A percentile compares a stretch with the other conserved stretches of the same genome.
These are phyloP conservation scores for Stagonosporopsis vannaccii DNA, from an alignment of 2,329 filamentous ascomycete species.

Conservation along the genomic window DNA sequence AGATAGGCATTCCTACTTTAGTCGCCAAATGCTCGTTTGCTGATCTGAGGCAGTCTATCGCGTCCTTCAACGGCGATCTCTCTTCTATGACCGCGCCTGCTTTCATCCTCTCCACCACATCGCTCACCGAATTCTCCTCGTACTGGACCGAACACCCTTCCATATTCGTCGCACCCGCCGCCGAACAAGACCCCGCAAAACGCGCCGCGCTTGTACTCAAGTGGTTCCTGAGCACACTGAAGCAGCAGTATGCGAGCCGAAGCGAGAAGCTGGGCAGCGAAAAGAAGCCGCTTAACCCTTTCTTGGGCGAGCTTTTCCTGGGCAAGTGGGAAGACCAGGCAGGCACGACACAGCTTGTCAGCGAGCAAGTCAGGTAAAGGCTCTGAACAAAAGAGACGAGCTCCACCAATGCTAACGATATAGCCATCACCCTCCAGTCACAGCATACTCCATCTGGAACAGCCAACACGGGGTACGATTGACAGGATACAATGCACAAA, in stretches of 20 bases:
- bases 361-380: slow-evolving; percentile 83
- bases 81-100: slow-evolving; percentile 64
- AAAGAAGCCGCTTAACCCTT: slow-evolving; percentile 98
- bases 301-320: slow-evolving; percentile 92
- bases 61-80: slow-evolving; percentile 64
- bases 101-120: slow-evolving; percentile 63
- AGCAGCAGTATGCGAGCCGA: slow-evolving; percentile 78
- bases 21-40: slow-evolving; percentile 4
- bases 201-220: slow-evolving; percentile 87
- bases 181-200: slow-evolving; percentile 80
- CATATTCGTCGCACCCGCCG: slow-evolving; percentile 81
- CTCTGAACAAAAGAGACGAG: too few relatives aligned
- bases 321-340: slow-evolving; percentile 86
- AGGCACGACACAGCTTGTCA: slow-evolving; percentile 84
- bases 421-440: slow-evolving; percentile 90
- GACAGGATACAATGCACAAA: slow-evolving; percentile 92
- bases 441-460: slow-evolving; percentile 93
- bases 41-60: slow-evolving; percentile 53
- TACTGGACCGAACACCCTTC: slow-evolving; percentile 65
- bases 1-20: background rate
- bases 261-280: slow-evolving; percentile 88
- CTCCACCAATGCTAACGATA: slow-evolving; percentile 17
- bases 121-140: slow-evolving; percentile 64
- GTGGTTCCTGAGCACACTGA: slow-evolving; percentile 94
- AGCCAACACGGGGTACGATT: slow-evolving; percentile 77